Evolutionary conservation across 371 early-diverging fungal species (phyloP), one percentile per base, ranked within the genome.

Genomic region (Haplosporangium sp.): DNA sequence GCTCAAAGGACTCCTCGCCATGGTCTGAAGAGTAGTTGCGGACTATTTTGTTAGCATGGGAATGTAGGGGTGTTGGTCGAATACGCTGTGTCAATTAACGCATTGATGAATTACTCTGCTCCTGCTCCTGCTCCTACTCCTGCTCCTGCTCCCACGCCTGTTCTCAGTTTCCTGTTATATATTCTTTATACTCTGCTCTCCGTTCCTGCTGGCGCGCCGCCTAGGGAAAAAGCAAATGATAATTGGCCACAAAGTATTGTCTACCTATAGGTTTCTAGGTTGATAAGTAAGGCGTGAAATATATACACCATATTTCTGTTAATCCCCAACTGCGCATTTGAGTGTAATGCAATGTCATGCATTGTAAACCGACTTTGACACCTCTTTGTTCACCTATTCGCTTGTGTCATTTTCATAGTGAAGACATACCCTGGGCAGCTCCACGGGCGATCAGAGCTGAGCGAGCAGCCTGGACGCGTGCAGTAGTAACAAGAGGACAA

Each of bases 1-100:
- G 87, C 82, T 94, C 95, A 70, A 87, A 94, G 61, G 93, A 86
- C 80, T 93, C 93, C 64, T 92, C 92, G 65, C 87, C 86, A 80
- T 91, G 91, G 56, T 84, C 89, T 57, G 93, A 93, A 58, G 93
- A 93, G 74, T 87, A 90, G 82, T 66, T 61, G 56, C 73, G 73
- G 53, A 72, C 73, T 72, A 65, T 13, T 20, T 7, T 20, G 20
- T 10, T 9, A n/a, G 18, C 10, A 4, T 16, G 9, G 20, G 1
- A 10, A 36, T 6, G 54, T 11, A 47, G 16, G 16, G 16, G 2
- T 45, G 45, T 16, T 45, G 5, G 45, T 45, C 45, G 1, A 16
- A 6, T 11, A 6, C 45, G 5, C 45, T 45, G 11, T 5, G 45
- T 45, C 13, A 45, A 45, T 11, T 13, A 16, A 11, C 5, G 45